Percentiles rank a stretch among this genome's conserved stretches.
These are phyloP conservation scores for Pulveroboletus sp. DNA, from an alignment of 768 basidiomycete species.

Conservation along the genomic window DNA sequence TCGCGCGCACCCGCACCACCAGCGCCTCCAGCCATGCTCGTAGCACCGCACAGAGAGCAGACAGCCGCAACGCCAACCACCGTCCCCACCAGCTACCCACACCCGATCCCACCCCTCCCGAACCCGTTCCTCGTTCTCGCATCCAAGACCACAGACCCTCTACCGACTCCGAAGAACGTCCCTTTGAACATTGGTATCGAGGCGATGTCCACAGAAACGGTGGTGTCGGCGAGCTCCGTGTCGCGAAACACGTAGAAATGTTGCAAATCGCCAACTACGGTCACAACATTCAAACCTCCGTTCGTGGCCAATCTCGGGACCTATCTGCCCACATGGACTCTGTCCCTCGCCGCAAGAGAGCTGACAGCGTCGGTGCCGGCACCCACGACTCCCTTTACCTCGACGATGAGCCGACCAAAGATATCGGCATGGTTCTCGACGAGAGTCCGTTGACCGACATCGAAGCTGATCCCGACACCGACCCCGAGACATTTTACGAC, in stretches of 20 bases:
- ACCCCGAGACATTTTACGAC: slow-evolving; percentile 41
- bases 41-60: slow-evolving; percentile 34
- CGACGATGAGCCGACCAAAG: slow-evolving; percentile 51
- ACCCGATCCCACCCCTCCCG: slow-evolving; percentile 37
- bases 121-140: slow-evolving; percentile 42
- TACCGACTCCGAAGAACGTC: slow-evolving; percentile 74
- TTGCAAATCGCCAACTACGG: slow-evolving; percentile 85
- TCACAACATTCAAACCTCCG: slow-evolving; percentile 45
- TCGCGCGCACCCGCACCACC: slow-evolving; percentile 38
- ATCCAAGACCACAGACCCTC: slow-evolving; percentile 51
- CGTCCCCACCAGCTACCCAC: slow-evolving; percentile 24
- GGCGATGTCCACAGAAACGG: slow-evolving; percentile 84
- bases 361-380: slow-evolving; percentile 60
- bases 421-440: slow-evolving; percentile 60
- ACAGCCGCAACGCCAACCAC: slow-evolving; percentile 29
- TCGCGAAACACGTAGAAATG: slow-evolving; percentile 77
- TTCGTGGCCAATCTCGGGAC: slow-evolving; percentile 25
- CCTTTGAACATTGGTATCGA: slow-evolving; percentile 88
- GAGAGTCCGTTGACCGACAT: slow-evolving; percentile 74
- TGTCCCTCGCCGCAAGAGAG: slow-evolving; percentile 47
- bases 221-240: slow-evolving; percentile 79
- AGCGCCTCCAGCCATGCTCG: slow-evolving; percentile 40
- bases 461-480: slow-evolving; percentile 48
- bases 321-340: slow-evolving; percentile 21
- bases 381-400: slow-evolving; percentile 63